Base-by-base conservation (phyloP, 202 grass and related monocot genomes). In the Panicum virgatum region DNA sequence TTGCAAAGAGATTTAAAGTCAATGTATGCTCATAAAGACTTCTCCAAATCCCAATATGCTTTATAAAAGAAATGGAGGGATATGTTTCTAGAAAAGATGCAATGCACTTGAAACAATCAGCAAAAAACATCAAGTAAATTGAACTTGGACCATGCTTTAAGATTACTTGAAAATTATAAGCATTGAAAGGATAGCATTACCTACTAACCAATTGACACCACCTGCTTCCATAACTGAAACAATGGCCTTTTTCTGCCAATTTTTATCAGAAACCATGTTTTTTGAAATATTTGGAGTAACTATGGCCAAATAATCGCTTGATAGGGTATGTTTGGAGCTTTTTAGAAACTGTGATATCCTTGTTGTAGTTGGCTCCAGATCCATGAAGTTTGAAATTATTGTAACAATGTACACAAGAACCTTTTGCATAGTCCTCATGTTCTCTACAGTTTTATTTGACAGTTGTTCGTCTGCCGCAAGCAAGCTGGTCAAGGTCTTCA, bases 191-290 rank as follows among this genome's bases (percentile, higher is more conserved):
- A 62, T 48, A 89, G 80, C 72, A 86, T 91, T 98, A 96, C 96
- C 96, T 90, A 98, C 96, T 82, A 98, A 91, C 96, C 96, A 98
- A 75, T 98, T 98, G 82, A 98, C 92, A 58, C 96, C 96, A 78
- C 96, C 96, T 86, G 92, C 92, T 91, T 98, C 96, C 92, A 98
- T 98, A 84, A 98, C 92, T 66, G 83, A 86, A 81, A 98, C 88
- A 82, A 96, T 93, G 61, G 96, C 92, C 72, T 93, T 98, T 77
- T 90, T 91, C 82, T 93, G 88, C 96, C 96, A 98, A 81, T 84
- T 68, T 44, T 57, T 79, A 83, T 98, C 92, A 87, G 83, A 80
- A 67, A 74, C 25, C 20, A n/a, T 76, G 69, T 18, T 82, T 83
- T 90, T 87, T 80, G 47, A 56, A 78, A 43, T 81, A 85, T 36